Evolutionary conservation across 2,329 filamentous ascomycete species (phyloP).

Genomic region (Phialocephala subalpina): DNA sequence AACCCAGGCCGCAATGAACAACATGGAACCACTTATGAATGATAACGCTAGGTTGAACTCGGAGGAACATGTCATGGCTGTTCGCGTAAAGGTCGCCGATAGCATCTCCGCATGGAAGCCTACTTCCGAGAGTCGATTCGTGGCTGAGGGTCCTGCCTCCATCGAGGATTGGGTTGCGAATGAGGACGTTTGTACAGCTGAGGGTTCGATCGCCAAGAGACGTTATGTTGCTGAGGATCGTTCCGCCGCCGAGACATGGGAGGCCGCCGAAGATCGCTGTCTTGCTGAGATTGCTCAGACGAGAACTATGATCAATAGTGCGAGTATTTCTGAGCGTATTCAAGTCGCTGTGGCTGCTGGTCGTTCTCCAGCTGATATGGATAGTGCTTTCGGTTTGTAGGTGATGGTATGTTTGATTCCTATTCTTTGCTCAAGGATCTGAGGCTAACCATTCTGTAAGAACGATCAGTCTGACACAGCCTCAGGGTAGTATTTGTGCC

Average conservation of each 20-base stretch:
- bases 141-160: too few relatives aligned
- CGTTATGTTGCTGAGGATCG: neutral
- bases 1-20: too few relatives aligned
- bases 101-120: too few relatives aligned
- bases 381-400: neutral
- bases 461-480: neutral
- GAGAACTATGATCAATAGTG: neutral
- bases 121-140: too few relatives aligned
- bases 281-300: neutral
- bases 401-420: neutral
- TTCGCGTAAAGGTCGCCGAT: too few relatives aligned
- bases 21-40: too few relatives aligned
- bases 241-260: neutral
- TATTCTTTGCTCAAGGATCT: neutral
- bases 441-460: neutral
- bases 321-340: neutral
- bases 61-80: too few relatives aligned
- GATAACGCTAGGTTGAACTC: too few relatives aligned
- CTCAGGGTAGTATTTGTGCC: neutral
- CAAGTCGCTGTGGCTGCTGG: neutral
- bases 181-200: too few relatives aligned
- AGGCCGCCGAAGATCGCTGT: neutral
- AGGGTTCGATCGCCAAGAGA: neutral
- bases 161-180: too few relatives aligned
- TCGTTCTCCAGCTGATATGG: neutral